Percentiles rank a stretch among this genome's conserved stretches.
phyloP scores from a whole-genome alignment of 495 filamentous ascomycete species.

The Penicillium subrubescens region DNA sequence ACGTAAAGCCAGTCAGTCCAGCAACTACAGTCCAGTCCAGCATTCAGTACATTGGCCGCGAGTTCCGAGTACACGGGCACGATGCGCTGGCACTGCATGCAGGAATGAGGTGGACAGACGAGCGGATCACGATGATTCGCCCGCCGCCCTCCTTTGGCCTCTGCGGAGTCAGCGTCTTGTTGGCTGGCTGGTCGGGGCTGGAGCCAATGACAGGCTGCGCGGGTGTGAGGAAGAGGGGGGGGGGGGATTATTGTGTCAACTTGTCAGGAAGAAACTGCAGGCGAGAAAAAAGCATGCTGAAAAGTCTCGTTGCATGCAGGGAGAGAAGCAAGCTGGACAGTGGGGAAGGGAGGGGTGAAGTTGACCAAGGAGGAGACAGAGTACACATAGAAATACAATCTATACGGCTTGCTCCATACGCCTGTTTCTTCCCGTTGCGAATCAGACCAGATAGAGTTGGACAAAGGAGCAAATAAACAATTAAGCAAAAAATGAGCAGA shows the following conservation, averaged over 20 bases:
- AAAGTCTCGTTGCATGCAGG: neutral
- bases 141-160: slow-evolving; percentile 28
- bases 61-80: slow-evolving; percentile 22
- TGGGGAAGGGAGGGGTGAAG: neutral
- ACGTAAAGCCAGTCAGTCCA: too few relatives aligned
- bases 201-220: slow-evolving; percentile 1
- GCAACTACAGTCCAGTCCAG: too few relatives aligned
- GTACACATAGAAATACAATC: too few relatives aligned
- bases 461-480: neutral
- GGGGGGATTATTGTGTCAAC: neutral
- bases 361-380: too few relatives aligned
- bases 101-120: slow-evolving; percentile 35
- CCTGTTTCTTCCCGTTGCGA: neutral
- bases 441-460: neutral
- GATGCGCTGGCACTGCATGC: slow-evolving; percentile 40
- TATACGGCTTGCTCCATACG: neutral
- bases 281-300: neutral
- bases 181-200: neutral
- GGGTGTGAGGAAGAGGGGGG: neutral
- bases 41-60: slow-evolving; percentile 12
- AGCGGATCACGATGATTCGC: slow-evolving; percentile 31
- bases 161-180: slow-evolving; percentile 25
- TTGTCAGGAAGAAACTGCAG: neutral
- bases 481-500: neutral
- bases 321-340: neutral